These are phyloP conservation scores for Globisporangium heterothallicum DNA, from an alignment of 352 stramenopile species.

Conservation along the genomic window DNA sequence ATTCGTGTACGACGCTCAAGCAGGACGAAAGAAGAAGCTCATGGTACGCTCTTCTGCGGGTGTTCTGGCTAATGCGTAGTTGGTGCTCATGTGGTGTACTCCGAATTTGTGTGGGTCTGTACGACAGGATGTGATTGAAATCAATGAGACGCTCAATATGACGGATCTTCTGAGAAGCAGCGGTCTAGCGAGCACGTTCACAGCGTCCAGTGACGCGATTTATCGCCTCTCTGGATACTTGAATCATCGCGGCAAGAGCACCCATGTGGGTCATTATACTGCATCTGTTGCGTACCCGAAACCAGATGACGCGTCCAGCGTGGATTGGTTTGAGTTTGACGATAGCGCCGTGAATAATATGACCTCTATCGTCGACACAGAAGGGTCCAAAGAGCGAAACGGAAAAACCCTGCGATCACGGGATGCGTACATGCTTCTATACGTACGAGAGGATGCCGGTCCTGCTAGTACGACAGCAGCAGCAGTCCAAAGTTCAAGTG, in stretches of 20 bases:
- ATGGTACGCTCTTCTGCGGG: constrained; percentile 46
- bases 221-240: constrained; percentile 77
- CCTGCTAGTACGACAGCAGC: background rate
- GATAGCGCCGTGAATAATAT: constrained; percentile 65
- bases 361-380: constrained; percentile 26
- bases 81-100: background rate
- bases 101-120: background rate
- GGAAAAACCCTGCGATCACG: constrained; percentile 63
- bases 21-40: constrained; percentile 78
- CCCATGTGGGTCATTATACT: constrained; percentile 83
- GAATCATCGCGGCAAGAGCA: constrained; percentile 79
- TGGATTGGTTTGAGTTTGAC: constrained; percentile 82
- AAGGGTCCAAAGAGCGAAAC: constrained; percentile 36
- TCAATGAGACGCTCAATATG: constrained; percentile 77
- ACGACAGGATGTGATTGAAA: constrained; percentile 76
- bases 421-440: constrained; percentile 87
- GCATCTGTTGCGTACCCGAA: constrained; percentile 65
- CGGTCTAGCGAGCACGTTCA: constrained; percentile 34
- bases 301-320: constrained; percentile 8
- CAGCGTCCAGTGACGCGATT: constrained; percentile 30
- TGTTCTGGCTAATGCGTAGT: background rate
- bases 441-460: constrained; percentile 38
- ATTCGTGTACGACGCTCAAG: constrained; percentile 80
- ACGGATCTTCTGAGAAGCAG: constrained; percentile 44
- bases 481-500: background rate